Evolutionary conservation across 2,329 filamentous ascomycete genomes (phyloP).

Genomic region (Diaporthe destruens): DNA sequence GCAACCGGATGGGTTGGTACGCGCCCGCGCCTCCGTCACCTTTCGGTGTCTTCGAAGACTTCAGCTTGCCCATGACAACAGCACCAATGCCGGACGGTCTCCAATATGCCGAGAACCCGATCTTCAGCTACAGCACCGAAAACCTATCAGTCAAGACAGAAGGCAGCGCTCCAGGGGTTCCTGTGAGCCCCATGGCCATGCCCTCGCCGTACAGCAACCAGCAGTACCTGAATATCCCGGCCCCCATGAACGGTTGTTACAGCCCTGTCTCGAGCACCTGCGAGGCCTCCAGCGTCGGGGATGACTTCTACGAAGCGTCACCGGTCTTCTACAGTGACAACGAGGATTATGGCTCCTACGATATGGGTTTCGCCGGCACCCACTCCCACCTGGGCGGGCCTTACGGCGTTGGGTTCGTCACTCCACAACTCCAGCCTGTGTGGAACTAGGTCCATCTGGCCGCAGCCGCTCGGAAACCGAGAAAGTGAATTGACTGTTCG

Average conservation of each 20-base stretch:
- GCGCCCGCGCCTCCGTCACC: constrained; percentile 67
- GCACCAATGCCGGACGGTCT: constrained; percentile 49
- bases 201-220: constrained; percentile 67
- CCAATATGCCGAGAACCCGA: constrained; percentile 66
- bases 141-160: constrained; percentile 69
- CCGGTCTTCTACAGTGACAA: constrained; percentile 73
- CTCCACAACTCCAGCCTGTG: constrained; percentile 72
- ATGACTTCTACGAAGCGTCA: constrained; percentile 55
- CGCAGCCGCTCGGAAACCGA: constrained; percentile 53
- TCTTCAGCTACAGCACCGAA: constrained; percentile 75
- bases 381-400: constrained; percentile 61
- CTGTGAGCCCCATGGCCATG: constrained; percentile 67
- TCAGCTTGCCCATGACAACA: constrained; percentile 56
- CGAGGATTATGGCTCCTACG: constrained; percentile 65
- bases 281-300: constrained; percentile 49
- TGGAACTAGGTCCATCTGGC: constrained; percentile 66
- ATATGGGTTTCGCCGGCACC: constrained; percentile 56
- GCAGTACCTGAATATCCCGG: constrained; percentile 74
- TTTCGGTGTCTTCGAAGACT: constrained; percentile 51
- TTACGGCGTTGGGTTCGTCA: constrained; percentile 71
- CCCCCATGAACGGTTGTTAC: constrained; percentile 70
- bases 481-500: constrained; percentile 66
- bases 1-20: constrained; percentile 76
- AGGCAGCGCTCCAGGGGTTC: constrained; percentile 59
- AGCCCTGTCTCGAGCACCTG: constrained; percentile 74